Evolutionary conservation across 208 protist species (phyloP).

Genomic region (Strigomonas galati): DNA sequence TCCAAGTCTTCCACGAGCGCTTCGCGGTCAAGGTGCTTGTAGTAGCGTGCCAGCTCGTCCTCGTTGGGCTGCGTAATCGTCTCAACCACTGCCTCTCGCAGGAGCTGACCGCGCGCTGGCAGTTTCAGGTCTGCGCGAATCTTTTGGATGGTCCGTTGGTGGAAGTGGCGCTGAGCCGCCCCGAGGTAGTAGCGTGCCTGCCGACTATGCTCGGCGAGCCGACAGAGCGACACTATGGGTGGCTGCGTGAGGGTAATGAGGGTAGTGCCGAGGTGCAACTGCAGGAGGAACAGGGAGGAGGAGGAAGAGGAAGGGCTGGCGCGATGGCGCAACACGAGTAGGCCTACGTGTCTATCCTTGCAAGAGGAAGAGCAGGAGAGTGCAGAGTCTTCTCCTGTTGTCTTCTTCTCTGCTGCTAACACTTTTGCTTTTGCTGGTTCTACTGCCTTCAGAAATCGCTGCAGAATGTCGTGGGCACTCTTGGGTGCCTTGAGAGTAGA

Average conservation of each 20-base stretch:
- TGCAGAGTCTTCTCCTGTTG: too few relatives aligned
- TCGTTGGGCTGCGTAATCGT: slow-evolving; percentile 34
- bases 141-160: slow-evolving; percentile 16
- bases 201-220: slow-evolving; percentile 47
- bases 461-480: too few relatives aligned
- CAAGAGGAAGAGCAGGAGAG: background rate
- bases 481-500: too few relatives aligned
- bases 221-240: slow-evolving; percentile 32
- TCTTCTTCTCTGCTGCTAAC: too few relatives aligned
- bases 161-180: slow-evolving; percentile 25
- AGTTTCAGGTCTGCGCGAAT: slow-evolving; percentile 26
- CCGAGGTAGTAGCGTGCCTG: slow-evolving; percentile 27
- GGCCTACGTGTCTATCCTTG: background rate
- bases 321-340: background rate
- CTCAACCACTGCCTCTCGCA: slow-evolving; percentile 52
- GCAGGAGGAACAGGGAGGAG: background rate
- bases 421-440: too few relatives aligned
- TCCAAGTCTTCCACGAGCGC: slow-evolving; percentile 38
- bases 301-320: background rate
- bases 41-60: slow-evolving; percentile 32
- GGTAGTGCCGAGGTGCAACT: slow-evolving; percentile 23
- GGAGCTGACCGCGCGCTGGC: slow-evolving; percentile 38
- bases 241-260: slow-evolving; percentile 25
- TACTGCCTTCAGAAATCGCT: too few relatives aligned
- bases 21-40: slow-evolving; percentile 23